Conservation (phyloP, 2,329 filamentous ascomycete genomes). For the Scedosporium apiospermum region DNA sequence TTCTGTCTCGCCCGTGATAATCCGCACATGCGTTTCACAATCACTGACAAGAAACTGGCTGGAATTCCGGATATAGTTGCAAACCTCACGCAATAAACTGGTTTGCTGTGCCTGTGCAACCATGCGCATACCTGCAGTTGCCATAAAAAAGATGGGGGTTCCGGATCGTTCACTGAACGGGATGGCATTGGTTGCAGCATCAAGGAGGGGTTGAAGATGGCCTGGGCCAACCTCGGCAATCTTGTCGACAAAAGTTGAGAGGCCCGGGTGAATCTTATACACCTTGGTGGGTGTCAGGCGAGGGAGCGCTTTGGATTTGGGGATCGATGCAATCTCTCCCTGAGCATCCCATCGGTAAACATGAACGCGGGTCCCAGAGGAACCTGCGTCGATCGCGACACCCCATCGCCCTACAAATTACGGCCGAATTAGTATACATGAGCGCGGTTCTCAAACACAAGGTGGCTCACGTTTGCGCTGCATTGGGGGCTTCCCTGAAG, state of each 20-base stretch:
- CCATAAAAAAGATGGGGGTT: constrained; percentile 90
- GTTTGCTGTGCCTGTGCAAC: constrained; percentile 65
- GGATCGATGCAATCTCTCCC: constrained; percentile 35
- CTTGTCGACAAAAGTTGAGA: constrained; percentile 79
- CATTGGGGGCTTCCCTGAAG: not conserved
- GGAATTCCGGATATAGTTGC: constrained; percentile 66
- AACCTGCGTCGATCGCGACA: constrained; percentile 94
- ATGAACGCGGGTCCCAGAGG: constrained; percentile 90
- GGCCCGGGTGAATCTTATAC: constrained; percentile 87
- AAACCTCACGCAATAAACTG: constrained; percentile 67
- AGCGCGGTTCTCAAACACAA: not conserved
- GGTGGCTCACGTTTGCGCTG: too few species aligned
- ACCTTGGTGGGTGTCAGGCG: constrained; percentile 77
- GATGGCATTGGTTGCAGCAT: constrained; percentile 72
- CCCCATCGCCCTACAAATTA: constrained; percentile 58
- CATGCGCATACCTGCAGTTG: constrained; percentile 89
- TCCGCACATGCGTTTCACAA: constrained; percentile 80
- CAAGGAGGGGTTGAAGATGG: constrained; percentile 69
- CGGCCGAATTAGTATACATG: not conserved
- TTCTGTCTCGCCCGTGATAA: constrained; percentile 92
- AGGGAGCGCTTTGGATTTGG: constrained; percentile 45
- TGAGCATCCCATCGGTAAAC: constrained; percentile 90
- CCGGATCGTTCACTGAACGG: constrained; percentile 66
- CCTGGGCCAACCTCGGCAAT: constrained; percentile 70
- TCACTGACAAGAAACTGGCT: constrained; percentile 83